A percentile compares a stretch with the other conserved stretches of the same genome.
Evolutionary conservation across 768 basidiomycete genomes (phyloP).

Genomic region (Saitozyma sp.): DNA sequence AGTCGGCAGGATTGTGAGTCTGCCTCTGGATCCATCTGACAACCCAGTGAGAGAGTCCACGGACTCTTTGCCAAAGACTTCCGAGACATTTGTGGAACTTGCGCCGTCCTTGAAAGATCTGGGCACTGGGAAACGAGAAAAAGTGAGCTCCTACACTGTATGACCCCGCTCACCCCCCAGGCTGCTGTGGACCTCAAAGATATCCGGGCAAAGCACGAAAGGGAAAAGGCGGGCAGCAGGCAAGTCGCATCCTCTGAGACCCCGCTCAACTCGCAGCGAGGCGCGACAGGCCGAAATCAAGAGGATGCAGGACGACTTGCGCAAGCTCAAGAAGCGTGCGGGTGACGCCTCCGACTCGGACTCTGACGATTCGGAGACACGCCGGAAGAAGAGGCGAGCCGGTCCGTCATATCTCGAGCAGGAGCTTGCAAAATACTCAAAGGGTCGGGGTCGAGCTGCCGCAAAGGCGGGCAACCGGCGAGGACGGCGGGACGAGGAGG

Average conservation of each 20-base stretch:
- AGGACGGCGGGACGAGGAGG: conserved; percentile 57
- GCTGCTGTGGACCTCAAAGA: conserved; percentile 49
- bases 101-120: conserved; percentile 25
- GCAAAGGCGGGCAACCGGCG: conserved; percentile 60
- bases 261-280: conserved; percentile 54
- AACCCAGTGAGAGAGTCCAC: conserved; percentile 53
- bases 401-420: conserved; percentile 72
- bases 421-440: conserved; percentile 77
- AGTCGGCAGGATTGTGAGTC: conserved; percentile 76
- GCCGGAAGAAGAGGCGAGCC: conserved; percentile 56
- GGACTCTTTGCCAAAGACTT: conserved; percentile 31
- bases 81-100: conserved; percentile 20
- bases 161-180: neutral
- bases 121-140: conserved; percentile 38
- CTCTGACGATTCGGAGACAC: conserved; percentile 54
- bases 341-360: conserved; percentile 66
- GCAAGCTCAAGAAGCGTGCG: conserved; percentile 66
- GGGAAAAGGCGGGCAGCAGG: conserved; percentile 68
- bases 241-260: conserved; percentile 45
- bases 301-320: conserved; percentile 79
- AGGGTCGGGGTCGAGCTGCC: conserved; percentile 62
- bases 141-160: neutral
- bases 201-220: conserved; percentile 67
- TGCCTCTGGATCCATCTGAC: neutral
- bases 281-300: conserved; percentile 57